phyloP scores from a whole-genome alignment of 805 yeast species.

The Suhomyces sp. region DNA sequence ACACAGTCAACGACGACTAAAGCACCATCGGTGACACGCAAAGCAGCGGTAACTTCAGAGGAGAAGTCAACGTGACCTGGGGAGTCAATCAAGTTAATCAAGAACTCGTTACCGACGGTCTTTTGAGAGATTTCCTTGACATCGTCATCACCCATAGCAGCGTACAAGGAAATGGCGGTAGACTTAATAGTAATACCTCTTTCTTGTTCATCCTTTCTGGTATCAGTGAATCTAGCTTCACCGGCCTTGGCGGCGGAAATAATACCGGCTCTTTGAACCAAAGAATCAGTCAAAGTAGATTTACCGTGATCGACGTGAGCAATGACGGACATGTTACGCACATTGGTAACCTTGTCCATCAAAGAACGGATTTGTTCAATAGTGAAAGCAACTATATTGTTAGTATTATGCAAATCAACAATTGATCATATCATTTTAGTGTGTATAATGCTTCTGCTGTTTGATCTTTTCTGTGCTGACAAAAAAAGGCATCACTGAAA shows the following conservation, averaged over 20 bases:
- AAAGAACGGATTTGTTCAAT: conserved; percentile 90
- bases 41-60: conserved; percentile 99
- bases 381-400: conserved; percentile 47
- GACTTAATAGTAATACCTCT: conserved; percentile 99
- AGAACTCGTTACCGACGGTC: conserved; percentile 89
- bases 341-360: conserved; percentile 99
- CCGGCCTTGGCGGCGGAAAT: conserved; percentile 99
- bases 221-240: conserved; percentile 99
- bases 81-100: conserved; percentile 97
- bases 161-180: conserved; percentile 94
- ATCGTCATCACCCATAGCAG: conserved; percentile 84
- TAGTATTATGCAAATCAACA: conserved; percentile 17
- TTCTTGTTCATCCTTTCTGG: conserved; percentile 99
- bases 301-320: conserved; percentile 99
- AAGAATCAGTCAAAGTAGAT: conserved; percentile 98
- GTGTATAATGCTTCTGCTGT: neutral
- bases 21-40: conserved; percentile 99
- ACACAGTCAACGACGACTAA: conserved; percentile 98
- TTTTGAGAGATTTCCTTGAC: conserved; percentile 87
- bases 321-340: conserved; percentile 99
- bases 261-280: conserved; percentile 99
- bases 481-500: neutral
- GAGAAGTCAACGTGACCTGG: conserved; percentile 99
- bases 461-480: neutral
- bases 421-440: neutral